Conservation (phyloP, 257 asterid genomes). For the Thymus mandschuricus region DNA sequence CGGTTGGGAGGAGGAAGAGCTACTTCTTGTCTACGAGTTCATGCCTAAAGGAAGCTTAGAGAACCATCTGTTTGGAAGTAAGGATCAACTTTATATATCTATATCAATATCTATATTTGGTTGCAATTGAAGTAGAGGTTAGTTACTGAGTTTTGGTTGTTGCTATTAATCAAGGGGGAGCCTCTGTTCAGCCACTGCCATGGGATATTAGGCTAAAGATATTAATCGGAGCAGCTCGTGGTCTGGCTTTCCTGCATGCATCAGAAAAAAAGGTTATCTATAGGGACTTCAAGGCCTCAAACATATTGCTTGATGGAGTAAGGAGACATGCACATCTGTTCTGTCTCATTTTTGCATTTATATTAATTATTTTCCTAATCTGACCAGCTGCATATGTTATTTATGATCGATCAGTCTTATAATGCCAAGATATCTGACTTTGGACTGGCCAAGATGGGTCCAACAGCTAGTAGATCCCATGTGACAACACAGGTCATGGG, state of each 20-base stretch:
- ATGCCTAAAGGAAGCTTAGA: conserved; percentile 97
- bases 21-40: conserved; percentile 83
- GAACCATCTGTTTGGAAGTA: conserved; percentile 95
- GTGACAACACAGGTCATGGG: conserved; percentile 60
- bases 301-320: conserved; percentile 61
- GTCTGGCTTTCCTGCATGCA: conserved; percentile 56
- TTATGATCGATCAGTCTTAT: conserved; percentile 40
- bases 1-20: conserved; percentile 77
- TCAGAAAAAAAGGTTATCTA: conserved; percentile 50
- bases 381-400: neutral
- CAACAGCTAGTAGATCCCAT: conserved; percentile 54
- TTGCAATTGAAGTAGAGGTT: too few species aligned
- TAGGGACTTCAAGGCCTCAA: conserved; percentile 61
- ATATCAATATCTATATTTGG: too few species aligned
- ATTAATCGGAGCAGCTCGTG: conserved; percentile 56
- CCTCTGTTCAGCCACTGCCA: conserved; percentile 53
- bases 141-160: conserved; percentile 6
- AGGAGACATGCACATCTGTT: neutral
- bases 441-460: conserved; percentile 60
- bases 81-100: conserved; percentile 21
- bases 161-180: conserved; percentile 39
- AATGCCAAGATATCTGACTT: conserved; percentile 61
- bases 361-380: neutral
- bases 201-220: conserved; percentile 58
- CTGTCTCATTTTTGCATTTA: neutral